Evolutionary conservation across 495 filamentous ascomycete genomes (phyloP).

Genomic region (Neurospora sp.): DNA sequence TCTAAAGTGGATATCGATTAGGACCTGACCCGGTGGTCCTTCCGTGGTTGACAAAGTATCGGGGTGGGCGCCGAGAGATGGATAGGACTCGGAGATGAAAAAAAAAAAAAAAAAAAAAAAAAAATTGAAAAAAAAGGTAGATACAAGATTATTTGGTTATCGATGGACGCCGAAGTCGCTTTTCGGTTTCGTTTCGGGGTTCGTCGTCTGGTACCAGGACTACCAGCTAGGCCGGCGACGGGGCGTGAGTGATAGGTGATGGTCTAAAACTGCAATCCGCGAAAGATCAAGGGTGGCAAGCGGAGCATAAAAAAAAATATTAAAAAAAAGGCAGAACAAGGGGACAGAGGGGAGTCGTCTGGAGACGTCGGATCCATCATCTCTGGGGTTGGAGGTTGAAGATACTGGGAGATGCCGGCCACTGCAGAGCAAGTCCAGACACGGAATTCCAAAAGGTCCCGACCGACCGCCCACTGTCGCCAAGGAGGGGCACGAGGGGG

Average conservation of each 20-base stretch:
- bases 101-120: background rate
- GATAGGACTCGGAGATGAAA: background rate
- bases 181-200: background rate
- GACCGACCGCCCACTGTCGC: background rate
- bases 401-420: background rate
- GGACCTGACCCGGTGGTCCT: background rate
- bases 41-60: background rate
- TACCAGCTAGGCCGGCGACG: background rate
- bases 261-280: background rate
- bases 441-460: background rate
- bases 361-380: background rate
- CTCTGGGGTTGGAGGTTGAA: background rate
- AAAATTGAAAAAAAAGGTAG: background rate
- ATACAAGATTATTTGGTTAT: background rate
- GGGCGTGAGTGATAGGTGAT: background rate
- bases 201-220: background rate
- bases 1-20: background rate
- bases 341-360: background rate
- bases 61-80: background rate
- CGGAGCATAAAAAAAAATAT: background rate
- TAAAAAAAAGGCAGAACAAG: background rate
- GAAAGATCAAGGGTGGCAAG: background rate
- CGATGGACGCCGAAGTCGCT: background rate
- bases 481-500: background rate
- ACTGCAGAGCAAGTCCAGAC: background rate